Evolutionary conservation across 306 rosid species (phyloP).

Genomic region (Begonia peltatifolia): DNA sequence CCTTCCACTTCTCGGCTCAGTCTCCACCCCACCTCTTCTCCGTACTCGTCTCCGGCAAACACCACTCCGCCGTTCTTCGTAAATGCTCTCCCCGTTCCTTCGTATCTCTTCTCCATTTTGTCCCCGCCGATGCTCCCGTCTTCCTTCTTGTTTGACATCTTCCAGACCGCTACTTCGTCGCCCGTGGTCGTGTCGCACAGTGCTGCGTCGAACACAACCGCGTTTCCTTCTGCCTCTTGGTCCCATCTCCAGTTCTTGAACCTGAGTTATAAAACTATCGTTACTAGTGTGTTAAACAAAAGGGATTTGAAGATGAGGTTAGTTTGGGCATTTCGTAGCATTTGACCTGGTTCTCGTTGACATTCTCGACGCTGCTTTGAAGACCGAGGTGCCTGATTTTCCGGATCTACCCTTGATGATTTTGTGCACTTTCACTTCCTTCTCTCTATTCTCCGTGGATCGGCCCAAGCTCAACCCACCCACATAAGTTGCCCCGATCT

Average conservation of each 20-base stretch:
- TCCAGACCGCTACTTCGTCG: conserved; percentile 40
- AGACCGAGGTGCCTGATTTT: conserved; percentile 19
- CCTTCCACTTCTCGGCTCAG: conserved; percentile 78
- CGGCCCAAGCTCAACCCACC: conserved; percentile 63
- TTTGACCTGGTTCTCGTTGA: conserved; percentile 17
- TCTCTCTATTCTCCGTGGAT: conserved; percentile 52
- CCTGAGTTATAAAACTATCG: background rate
- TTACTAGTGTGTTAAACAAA: too few relatives aligned
- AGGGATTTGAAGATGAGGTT: too few relatives aligned
- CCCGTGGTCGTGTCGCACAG: conserved; percentile 46
- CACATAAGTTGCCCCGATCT: conserved; percentile 67
- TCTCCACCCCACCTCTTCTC: conserved; percentile 68
- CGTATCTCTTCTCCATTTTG: conserved; percentile 24
- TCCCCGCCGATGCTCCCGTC: conserved; percentile 2
- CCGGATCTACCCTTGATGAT: conserved; percentile 37
- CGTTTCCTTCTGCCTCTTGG: conserved; percentile 76
- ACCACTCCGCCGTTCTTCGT: conserved; percentile 60
- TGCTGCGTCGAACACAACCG: conserved; percentile 61
- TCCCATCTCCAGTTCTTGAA: conserved; percentile 75
- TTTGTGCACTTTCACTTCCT: conserved; percentile 43
- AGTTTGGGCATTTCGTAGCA: too few relatives aligned
- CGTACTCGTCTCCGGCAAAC: conserved; percentile 61
- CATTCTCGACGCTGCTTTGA: conserved; percentile 25
- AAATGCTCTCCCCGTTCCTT: conserved; percentile 33
- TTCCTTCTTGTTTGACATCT: conserved; percentile 1